Evolutionary conservation across 2,329 filamentous ascomycete genomes (phyloP), one percentile per base, ranked within the genome.

Genomic region (Camillea tinctor): DNA sequence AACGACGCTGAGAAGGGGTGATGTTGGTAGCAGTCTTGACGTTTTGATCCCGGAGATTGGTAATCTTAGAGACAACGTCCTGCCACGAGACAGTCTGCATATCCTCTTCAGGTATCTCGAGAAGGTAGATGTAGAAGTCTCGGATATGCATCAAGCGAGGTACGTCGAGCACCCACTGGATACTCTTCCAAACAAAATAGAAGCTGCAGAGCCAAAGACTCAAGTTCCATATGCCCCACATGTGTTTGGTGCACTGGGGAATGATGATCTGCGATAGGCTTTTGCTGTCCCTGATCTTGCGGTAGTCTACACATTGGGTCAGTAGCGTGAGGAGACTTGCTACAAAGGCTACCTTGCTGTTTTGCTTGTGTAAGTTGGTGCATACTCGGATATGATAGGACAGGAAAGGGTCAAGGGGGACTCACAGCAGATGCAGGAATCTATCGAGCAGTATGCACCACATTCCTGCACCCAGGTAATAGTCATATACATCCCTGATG

Each of bases 21-120:
- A 86, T 77, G 60, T 83, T 84, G 9, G 76, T 80, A 9, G 84
- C 84, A 17, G 93, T 97, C 62, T 89, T 87, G n/a, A 93, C 87
- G 68, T 97, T 97, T 26, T 91, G 84, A 70, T 97, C 92, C 62
- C 93, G 85, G 21, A 97, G 76, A 6, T 87, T 85, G 86, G 96
- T 96, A 61, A 97, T 83, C 40, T 92, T 88, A 61, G 87, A 90
- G 21, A 97, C 93, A 23, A 97, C 85, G 65, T 95, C 90, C 71
- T 96, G 92, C 93, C 93, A 97, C 5, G 93, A 94, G 55, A 97
- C 90, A 0, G 92, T 96, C 74, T 97, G 93, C 77, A 97, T 95
- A 68, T 97, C 93, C 59, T 89, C 83, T 60, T 86, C 84, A 0
- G 91, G 90, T 50, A 97, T 92, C 48, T 91, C 89, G 9, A 97